Percentiles rank a stretch among this genome's conserved stretches.
Evolutionary conservation across 2,329 filamentous ascomycete genomes (phyloP).

Genomic region (Stagonosporopsis vannaccii): DNA sequence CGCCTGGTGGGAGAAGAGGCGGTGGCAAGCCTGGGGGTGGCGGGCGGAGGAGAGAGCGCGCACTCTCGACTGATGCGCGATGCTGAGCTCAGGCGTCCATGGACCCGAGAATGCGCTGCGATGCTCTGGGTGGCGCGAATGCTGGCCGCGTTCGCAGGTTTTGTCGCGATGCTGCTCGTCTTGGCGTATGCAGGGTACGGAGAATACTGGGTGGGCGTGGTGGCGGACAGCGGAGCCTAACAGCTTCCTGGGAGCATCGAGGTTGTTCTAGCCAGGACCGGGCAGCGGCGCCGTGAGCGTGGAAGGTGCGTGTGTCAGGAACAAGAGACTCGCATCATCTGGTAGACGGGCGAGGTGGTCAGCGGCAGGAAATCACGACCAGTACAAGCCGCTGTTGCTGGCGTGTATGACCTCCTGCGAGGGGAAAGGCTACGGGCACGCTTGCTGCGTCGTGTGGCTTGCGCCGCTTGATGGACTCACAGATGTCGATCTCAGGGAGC

Average conservation of each 20-base stretch:
- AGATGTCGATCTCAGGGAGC: conserved; percentile 27
- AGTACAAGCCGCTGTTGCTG: conserved; percentile 8
- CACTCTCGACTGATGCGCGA: conserved; percentile 8
- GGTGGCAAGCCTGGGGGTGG: conserved; percentile 3
- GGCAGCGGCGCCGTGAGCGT: conserved; percentile 8
- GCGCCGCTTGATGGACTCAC: conserved; percentile 26
- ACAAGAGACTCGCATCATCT: conserved; percentile 1
- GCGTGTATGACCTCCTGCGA: conserved; percentile 16
- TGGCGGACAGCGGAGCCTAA: conserved; percentile 16
- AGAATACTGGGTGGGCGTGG: conserved; percentile 22
- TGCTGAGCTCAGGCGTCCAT: conserved; percentile 32
- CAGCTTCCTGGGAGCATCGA: conserved; percentile 3
- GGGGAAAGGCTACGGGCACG: conserved; percentile 15
- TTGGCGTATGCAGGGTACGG: conserved; percentile 35
- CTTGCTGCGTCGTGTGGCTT: conserved; percentile 18
- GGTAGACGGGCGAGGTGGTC: not conserved
- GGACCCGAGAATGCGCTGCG: conserved; percentile 10
- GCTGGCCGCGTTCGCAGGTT: conserved; percentile 12
- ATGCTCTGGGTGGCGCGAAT: conserved; percentile 5
- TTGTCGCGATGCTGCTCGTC: conserved; percentile 16
- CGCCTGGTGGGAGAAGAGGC: not conserved
- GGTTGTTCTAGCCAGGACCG: conserved; percentile 6
- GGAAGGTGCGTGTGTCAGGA: not conserved
- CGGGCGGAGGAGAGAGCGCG: not conserved
- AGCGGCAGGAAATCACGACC: conserved; percentile 5